Conservation (phyloP, 257 asterid species). For the Solanum raphanifolium region DNA sequence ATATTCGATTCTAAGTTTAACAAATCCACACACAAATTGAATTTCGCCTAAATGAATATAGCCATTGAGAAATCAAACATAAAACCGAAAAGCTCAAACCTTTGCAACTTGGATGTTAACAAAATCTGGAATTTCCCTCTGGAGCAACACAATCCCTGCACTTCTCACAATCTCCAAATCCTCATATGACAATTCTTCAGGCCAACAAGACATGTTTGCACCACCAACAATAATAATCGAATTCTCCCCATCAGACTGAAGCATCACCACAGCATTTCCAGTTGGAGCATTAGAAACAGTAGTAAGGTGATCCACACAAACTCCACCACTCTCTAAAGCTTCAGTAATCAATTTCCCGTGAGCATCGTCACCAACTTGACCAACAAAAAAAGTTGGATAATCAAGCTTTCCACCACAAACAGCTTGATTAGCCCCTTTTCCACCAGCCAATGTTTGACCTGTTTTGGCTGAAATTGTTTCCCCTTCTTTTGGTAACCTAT, state of each 20-base stretch:
- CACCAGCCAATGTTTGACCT: conserved; percentile 84
- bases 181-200: conserved; percentile 41
- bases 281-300: conserved; percentile 57
- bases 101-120: conserved; percentile 83
- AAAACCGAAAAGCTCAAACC: conserved; percentile 39
- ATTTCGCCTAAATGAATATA: background rate
- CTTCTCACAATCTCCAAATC: conserved; percentile 49
- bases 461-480: conserved; percentile 78
- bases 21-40: background rate
- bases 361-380: conserved; percentile 86
- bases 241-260: conserved; percentile 77
- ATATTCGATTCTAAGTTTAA: background rate
- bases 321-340: conserved; percentile 65
- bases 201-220: conserved; percentile 85
- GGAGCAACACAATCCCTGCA: conserved; percentile 92
- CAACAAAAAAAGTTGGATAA: conserved; percentile 75
- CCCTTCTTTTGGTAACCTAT: conserved; percentile 72
- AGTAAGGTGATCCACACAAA: conserved; percentile 44
- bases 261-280: conserved; percentile 95
- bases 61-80: background rate
- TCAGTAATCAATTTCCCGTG: conserved; percentile 67
- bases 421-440: conserved; percentile 96
- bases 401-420: conserved; percentile 66
- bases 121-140: conserved; percentile 92
- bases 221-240: conserved; percentile 90